Evolutionary conservation across 2,329 filamentous ascomycete species (phyloP).

Genomic region (Incumbomyces lentus): DNA sequence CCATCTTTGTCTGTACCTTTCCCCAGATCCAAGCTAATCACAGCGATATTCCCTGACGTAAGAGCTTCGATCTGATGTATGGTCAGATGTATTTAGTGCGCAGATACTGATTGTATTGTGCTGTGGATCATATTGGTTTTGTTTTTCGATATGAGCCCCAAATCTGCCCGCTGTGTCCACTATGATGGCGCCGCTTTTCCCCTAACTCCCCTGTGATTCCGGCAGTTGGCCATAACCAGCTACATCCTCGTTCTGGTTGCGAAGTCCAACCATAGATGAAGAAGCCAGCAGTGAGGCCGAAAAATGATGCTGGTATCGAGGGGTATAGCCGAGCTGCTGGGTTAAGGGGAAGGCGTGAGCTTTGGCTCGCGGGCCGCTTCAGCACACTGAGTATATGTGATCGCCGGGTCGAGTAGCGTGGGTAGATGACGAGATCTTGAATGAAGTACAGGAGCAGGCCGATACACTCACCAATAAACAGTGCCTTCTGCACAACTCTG

Average conservation of each 20-base stretch:
- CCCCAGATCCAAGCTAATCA: too few relatives aligned
- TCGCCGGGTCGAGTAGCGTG: conserved; percentile 18
- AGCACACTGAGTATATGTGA: not conserved
- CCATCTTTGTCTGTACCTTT: too few relatives aligned
- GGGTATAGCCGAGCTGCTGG: conserved; percentile 36
- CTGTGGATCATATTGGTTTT: too few relatives aligned
- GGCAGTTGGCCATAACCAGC: conserved; percentile 41
- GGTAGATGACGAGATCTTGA: conserved; percentile 40
- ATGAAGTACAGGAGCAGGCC: conserved; percentile 41
- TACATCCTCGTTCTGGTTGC: conserved; percentile 29
- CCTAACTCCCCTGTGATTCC: too few relatives aligned
- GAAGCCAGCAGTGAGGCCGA: conserved; percentile 40
- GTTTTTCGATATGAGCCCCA: too few relatives aligned
- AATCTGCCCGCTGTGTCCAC: too few relatives aligned
- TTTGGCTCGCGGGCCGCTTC: not conserved
- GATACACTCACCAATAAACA: conserved; percentile 37
- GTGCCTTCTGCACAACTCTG: conserved; percentile 36
- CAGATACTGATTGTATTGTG: too few relatives aligned
- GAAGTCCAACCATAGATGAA: conserved; percentile 44
- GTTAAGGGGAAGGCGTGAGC: conserved; percentile 30
- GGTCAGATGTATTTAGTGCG: too few relatives aligned
- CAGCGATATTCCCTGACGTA: too few relatives aligned
- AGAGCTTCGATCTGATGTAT: too few relatives aligned
- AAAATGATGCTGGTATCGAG: conserved; percentile 34
- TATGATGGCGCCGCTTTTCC: too few relatives aligned